Evolutionary conservation across 306 rosid species (phyloP).

Genomic region (Trifolium dubium): DNA sequence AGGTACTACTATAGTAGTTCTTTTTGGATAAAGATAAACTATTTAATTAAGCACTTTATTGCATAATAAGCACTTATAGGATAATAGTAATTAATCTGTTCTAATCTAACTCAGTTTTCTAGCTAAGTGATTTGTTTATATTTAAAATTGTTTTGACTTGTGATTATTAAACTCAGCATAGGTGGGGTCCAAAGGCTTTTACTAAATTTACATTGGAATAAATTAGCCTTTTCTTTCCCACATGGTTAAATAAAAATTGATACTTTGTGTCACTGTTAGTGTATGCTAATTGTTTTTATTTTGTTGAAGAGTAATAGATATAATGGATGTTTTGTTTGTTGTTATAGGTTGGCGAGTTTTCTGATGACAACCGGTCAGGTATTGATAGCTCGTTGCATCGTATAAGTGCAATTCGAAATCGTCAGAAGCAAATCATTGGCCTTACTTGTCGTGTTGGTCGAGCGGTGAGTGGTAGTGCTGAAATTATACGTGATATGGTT

Average conservation of each 20-base stretch:
- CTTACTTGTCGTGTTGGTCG: constrained; percentile 99
- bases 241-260: background rate
- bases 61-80: background rate
- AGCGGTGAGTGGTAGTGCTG: constrained; percentile 90
- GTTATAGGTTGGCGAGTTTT: constrained; percentile 88
- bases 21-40: background rate
- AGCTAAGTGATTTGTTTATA: constrained; percentile 10
- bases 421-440: constrained; percentile 90
- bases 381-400: constrained; percentile 92
- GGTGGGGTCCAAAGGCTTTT: constrained; percentile 34
- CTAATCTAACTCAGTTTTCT: background rate
- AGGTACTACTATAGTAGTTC: constrained; percentile 51
- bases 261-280: background rate
- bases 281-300: background rate
- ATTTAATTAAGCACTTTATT: background rate
- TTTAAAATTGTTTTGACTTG: constrained; percentile 9
- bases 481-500: constrained; percentile 80
- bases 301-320: background rate
- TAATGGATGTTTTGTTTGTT: constrained; percentile 10
- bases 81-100: too few species aligned
- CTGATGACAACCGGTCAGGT: constrained; percentile 98
- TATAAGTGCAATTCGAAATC: constrained; percentile 92
- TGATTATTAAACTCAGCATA: background rate
- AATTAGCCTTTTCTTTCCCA: background rate
- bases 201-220: background rate